Conservation (phyloP, 805 yeast species). For the Pichia thaimueangensis region DNA sequence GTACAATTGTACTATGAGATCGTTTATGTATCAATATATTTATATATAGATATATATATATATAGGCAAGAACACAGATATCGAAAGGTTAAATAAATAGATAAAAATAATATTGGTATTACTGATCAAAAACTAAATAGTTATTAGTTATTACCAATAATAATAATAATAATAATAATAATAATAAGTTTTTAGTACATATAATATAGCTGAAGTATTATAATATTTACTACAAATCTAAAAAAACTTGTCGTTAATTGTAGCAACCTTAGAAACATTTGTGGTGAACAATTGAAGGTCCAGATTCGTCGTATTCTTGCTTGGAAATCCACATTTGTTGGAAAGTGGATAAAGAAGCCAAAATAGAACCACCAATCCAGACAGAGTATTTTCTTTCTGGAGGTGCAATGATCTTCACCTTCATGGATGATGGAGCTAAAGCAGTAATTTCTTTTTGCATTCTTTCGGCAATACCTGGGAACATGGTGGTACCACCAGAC, state of each 20-base stretch:
- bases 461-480: slow-evolving; percentile 99
- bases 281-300: slow-evolving; percentile 98
- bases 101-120: no score
- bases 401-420: slow-evolving; percentile 98
- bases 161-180: slow-evolving; percentile 4
- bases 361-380: slow-evolving; percentile 99
- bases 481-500: slow-evolving; percentile 99
- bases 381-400: slow-evolving; percentile 99
- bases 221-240: slow-evolving; percentile 5
- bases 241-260: not conserved
- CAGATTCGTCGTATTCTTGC: slow-evolving; percentile 99
- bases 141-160: not conserved
- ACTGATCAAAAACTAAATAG: no score
- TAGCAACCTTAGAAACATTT: slow-evolving; percentile 65
- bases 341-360: slow-evolving; percentile 98
- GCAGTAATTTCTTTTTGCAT: slow-evolving; percentile 99
- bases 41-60: no score
- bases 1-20: no score
- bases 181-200: slow-evolving; percentile 5
- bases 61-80: no score
- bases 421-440: slow-evolving; percentile 99
- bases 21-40: no score
- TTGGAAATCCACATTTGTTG: slow-evolving; percentile 99
- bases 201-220: slow-evolving; percentile 1
- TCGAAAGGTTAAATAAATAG: no score